A percentile compares a stretch with the other conserved stretches of the same genome.
Evolutionary conservation across 2,329 filamentous ascomycete genomes (phyloP).

Genomic region (Alternaria hordeiaustralica): DNA sequence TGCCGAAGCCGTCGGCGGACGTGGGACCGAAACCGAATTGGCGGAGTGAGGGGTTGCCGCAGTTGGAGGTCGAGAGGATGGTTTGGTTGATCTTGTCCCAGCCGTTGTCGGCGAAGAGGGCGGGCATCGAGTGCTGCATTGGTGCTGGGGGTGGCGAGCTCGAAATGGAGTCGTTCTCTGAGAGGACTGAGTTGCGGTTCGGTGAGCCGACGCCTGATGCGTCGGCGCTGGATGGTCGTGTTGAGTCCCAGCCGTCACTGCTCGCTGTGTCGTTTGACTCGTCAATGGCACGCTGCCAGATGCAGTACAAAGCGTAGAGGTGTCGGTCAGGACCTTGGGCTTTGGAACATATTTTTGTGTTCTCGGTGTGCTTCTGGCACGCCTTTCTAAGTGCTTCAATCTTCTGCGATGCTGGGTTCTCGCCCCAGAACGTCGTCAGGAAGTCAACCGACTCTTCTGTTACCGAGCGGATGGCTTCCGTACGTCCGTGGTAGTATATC

Average conservation of each 20-base stretch:
- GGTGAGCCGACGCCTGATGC: conserved; percentile 61
- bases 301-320: conserved; percentile 89
- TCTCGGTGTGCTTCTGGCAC: conserved; percentile 79
- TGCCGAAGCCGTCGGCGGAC: conserved; percentile 91
- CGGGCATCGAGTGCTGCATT: conserved; percentile 65
- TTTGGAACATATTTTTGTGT: conserved; percentile 85
- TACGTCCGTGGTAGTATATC: conserved; percentile 87
- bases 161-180: conserved; percentile 56
- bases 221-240: conserved; percentile 60
- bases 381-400: conserved; percentile 84
- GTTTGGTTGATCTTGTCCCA: conserved; percentile 97
- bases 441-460: conserved; percentile 85
- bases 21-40: conserved; percentile 98
- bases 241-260: conserved; percentile 59
- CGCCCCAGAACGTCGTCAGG: conserved; percentile 92
- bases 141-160: conserved; percentile 62
- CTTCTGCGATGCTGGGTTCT: conserved; percentile 82
- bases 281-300: conserved; percentile 91
- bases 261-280: conserved; percentile 67
- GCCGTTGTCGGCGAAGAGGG: conserved; percentile 83
- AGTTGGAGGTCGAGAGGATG: conserved; percentile 96
- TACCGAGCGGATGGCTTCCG: conserved; percentile 89
- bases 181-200: conserved; percentile 58
- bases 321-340: conserved; percentile 92
- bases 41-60: conserved; percentile 90